Conservation (phyloP, 148 eudicot species). For the Heliamphora exappendiculata region DNA sequence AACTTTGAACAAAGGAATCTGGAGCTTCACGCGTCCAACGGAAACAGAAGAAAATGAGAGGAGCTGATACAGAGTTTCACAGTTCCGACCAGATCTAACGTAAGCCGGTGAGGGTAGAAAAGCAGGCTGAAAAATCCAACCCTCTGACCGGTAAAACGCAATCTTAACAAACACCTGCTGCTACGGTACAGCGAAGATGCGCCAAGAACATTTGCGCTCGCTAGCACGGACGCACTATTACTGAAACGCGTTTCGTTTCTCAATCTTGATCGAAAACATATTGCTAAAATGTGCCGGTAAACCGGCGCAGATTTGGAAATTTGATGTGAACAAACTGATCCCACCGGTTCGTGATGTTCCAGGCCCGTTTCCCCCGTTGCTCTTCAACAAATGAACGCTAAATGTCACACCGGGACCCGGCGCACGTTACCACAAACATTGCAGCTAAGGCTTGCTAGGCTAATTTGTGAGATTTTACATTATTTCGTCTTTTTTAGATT, state of each 20-base stretch:
- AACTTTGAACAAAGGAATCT: slow-evolving; percentile 9
- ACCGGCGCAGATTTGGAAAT: not conserved
- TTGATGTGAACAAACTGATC: not conserved
- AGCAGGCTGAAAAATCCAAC: not conserved
- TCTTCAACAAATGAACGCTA: not conserved
- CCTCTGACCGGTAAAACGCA: not conserved
- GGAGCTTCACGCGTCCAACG: slow-evolving; percentile 9
- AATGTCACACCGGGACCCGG: not conserved
- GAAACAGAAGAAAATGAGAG: not conserved
- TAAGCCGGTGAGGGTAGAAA: slow-evolving; percentile 7
- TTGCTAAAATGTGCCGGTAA: not conserved
- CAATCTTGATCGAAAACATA: not conserved
- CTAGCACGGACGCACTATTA: not conserved
- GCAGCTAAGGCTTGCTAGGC: not conserved
- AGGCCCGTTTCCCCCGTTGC: not conserved
- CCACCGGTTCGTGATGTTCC: not conserved
- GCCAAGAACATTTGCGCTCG: not conserved
- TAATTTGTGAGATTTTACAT: too few relatives aligned
- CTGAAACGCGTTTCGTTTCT: not conserved
- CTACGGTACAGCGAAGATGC: not conserved
- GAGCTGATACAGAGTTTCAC: too few relatives aligned
- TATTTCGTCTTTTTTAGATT: too few relatives aligned
- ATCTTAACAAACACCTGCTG: slow-evolving; percentile 7
- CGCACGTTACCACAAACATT: not conserved
- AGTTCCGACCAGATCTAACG: slow-evolving; percentile 14